A percentile compares a stretch with the other conserved stretches of the same genome.
phyloP scores from a whole-genome alignment of 176 grass and related monocot genomes.

The Oryza nivara region DNA sequence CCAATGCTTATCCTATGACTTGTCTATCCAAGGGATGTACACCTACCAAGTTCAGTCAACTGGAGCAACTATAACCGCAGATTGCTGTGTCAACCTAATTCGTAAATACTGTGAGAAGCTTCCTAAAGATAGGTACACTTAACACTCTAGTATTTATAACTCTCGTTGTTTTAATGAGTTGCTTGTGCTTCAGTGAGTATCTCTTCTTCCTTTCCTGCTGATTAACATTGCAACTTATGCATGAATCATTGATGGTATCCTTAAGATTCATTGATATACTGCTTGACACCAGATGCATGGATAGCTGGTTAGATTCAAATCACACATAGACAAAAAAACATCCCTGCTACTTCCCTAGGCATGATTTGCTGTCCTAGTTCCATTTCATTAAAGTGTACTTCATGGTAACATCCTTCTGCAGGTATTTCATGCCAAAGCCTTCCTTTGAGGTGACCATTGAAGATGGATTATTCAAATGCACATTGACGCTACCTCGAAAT shows the following conservation, averaged over 20 bases:
- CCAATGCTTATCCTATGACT: slow-evolving; percentile 40
- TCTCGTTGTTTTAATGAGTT: slow-evolving; percentile 10
- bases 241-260: background rate
- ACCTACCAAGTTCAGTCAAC: slow-evolving; percentile 77
- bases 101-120: slow-evolving; percentile 87
- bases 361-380: slow-evolving; percentile 9
- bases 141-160: slow-evolving; percentile 1
- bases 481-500: slow-evolving; percentile 72
- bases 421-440: slow-evolving; percentile 77
- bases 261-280: slow-evolving; percentile 24
- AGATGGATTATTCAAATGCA: slow-evolving; percentile 64
- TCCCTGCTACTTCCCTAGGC: background rate
- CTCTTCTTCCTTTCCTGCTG: background rate
- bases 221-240: slow-evolving; percentile 10
- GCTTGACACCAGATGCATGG: slow-evolving; percentile 7
- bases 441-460: slow-evolving; percentile 47
- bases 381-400: slow-evolving; percentile 3
- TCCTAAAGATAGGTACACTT: slow-evolving; percentile 75
- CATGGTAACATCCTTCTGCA: slow-evolving; percentile 36
- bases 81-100: slow-evolving; percentile 68
- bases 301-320: slow-evolving; percentile 26
- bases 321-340: slow-evolving; percentile 10
- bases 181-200: background rate
- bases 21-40: slow-evolving; percentile 49
- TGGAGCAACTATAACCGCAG: slow-evolving; percentile 72